Evolutionary conservation across 352 stramenopile species (phyloP).

Genomic region (Phytophthora boehmeriae): DNA sequence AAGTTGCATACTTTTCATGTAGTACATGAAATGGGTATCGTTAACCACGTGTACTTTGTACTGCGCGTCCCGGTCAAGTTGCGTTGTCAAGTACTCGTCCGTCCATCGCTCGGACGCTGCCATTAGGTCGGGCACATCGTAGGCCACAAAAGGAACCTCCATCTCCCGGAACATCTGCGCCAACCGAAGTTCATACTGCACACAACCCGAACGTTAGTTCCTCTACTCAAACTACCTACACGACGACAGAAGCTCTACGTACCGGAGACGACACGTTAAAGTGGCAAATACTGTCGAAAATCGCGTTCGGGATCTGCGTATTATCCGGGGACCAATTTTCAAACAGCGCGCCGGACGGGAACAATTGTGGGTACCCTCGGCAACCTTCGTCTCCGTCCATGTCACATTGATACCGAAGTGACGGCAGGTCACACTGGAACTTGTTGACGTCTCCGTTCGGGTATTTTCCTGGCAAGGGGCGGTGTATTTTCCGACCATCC

Average conservation of each 20-base stretch:
- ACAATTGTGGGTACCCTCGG: constrained; percentile 69
- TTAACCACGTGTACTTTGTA: constrained; percentile 82
- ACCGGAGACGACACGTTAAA: constrained; percentile 70
- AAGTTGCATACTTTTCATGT: constrained; percentile 49
- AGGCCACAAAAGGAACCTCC: constrained; percentile 95
- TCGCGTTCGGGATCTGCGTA: constrained; percentile 34
- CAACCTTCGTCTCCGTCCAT: constrained; percentile 44
- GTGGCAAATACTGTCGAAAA: constrained; percentile 67
- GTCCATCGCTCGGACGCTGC: constrained; percentile 83
- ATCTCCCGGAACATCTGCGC: constrained; percentile 89
- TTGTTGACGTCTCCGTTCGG: constrained; percentile 50
- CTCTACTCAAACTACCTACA: background rate
- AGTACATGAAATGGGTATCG: constrained; percentile 97
- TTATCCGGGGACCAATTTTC: constrained; percentile 83
- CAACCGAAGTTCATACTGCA: constrained; percentile 80
- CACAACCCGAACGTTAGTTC: constrained; percentile 3
- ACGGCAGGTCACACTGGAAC: constrained; percentile 62
- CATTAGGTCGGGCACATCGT: constrained; percentile 89
- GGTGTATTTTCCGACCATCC: constrained; percentile 37
- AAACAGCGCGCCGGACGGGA: constrained; percentile 73
- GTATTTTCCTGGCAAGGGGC: constrained; percentile 37
- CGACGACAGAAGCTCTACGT: background rate
- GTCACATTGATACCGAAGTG: constrained; percentile 64
- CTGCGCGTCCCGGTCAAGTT: constrained; percentile 38
- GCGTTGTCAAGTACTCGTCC: constrained; percentile 67